Evolutionary conservation across 345 rosid genomes (phyloP), one percentile per base, ranked within the genome.

Genomic region (Rhodomyrtus tomentosa): DNA sequence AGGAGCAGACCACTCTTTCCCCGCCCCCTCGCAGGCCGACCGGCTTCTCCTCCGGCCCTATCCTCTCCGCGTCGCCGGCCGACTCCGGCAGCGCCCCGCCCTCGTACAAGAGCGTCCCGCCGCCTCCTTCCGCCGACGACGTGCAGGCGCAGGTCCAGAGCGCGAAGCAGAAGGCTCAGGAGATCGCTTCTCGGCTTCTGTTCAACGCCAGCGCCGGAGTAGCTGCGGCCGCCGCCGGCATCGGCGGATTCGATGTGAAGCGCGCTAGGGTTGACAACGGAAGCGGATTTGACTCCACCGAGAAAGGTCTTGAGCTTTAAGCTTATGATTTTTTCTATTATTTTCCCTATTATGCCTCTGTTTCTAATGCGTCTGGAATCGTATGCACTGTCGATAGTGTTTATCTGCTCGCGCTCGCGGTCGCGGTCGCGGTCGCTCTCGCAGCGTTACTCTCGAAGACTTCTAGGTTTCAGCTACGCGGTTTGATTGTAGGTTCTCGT

Each of bases 161-260:
- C 24, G 99, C 99, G 62, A 98, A 96, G 90, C 98, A 92, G 87
- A 92, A 91, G 22, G 99, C 97, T 20, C 96, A 98, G 88, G 95
- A 93, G 89, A 93, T 98, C 89, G 99, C 99, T 8, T 95, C 99
- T 81, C 96, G 99, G 51, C 92, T 98, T 22, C 62, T 90, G 81
- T 90, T 86, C 81, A 54, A 80, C 55, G 84, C 84, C 68, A 81
- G 85, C 32, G 83, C 49, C 18, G 83, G 86, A 86, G 87, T 55
- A 88, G 87, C 49, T 32, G 72, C n/a, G 91, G 87, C 55, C 84
- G 91, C 55, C 88, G 90, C 5, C 3, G 86, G 80, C 7, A 82
- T 84, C 59, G 89, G 91, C 36, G 90, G 90, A 1, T 84, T 62
- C 49, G 99, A 96, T 48, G 86, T 86, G 50, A 98, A 98, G 89